phyloP scores from a whole-genome alignment of 805 yeast species.

The Pichia cabralensis region DNA sequence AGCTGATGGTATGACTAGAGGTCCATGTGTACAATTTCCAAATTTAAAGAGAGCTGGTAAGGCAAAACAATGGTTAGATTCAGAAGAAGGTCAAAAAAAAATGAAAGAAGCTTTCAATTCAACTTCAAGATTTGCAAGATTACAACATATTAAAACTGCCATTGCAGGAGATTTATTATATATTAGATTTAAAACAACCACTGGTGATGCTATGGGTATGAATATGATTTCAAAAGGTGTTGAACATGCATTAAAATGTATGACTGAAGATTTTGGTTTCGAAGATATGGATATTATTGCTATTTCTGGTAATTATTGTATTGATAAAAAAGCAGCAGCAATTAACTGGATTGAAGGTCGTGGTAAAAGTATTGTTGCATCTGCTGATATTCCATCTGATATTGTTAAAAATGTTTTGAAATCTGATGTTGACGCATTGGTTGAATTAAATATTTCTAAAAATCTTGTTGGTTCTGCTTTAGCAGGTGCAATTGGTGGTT shows the following conservation, averaged over 20 bases:
- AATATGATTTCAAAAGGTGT: slow-evolving; percentile 99
- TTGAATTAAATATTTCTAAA: slow-evolving; percentile 79
- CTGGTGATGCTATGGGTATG: slow-evolving; percentile 99
- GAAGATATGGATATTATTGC: slow-evolving; percentile 89
- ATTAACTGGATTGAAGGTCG: slow-evolving; percentile 99
- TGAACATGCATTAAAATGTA: slow-evolving; percentile 71
- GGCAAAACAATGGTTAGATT: slow-evolving; percentile 90
- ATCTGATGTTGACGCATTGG: slow-evolving; percentile 86
- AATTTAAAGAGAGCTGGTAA: slow-evolving; percentile 81
- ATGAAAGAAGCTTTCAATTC: slow-evolving; percentile 89
- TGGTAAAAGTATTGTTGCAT: slow-evolving; percentile 96
- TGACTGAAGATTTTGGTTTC: slow-evolving; percentile 87
- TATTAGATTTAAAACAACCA: slow-evolving; percentile 93
- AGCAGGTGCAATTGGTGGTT: slow-evolving; percentile 98
- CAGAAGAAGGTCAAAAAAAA: slow-evolving; percentile 79
- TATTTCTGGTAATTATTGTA: slow-evolving; percentile 95
- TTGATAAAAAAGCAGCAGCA: slow-evolving; percentile 96
- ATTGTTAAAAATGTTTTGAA: slow-evolving; percentile 76
- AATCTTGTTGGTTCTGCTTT: slow-evolving; percentile 93
- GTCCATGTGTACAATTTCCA: slow-evolving; percentile 92
- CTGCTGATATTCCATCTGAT: slow-evolving; percentile 78
- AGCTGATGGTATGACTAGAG: slow-evolving; percentile 98
- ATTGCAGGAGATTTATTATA: slow-evolving; percentile 85
- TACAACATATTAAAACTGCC: slow-evolving; percentile 85
- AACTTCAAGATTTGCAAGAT: slow-evolving; percentile 93